Conservation (phyloP, 2,329 filamentous ascomycete species). For the Elsinoe batatas region DNA sequence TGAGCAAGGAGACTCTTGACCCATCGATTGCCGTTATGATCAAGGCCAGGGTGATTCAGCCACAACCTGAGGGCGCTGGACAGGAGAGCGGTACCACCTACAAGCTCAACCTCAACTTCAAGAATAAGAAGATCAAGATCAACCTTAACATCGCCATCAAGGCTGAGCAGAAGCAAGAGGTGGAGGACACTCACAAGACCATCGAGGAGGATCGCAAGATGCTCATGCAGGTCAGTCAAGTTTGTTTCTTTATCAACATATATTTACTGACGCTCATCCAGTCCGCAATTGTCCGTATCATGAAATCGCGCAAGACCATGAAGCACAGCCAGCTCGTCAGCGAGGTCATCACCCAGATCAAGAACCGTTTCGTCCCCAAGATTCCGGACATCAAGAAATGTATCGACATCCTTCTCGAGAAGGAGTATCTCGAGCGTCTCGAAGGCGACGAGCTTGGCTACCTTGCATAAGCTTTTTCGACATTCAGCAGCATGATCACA, state of each 20-base stretch:
- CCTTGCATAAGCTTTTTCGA: conserved; percentile 55
- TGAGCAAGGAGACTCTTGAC: conserved; percentile 75
- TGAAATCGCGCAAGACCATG: conserved; percentile 99
- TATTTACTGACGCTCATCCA: conserved; percentile 35
- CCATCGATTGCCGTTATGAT: conserved; percentile 76
- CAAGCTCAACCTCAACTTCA: conserved; percentile 85
- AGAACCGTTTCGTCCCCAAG: conserved; percentile 83
- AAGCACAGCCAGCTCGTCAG: conserved; percentile 91
- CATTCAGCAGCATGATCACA: not conserved
- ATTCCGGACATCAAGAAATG: conserved; percentile 98
- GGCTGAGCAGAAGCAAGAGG: conserved; percentile 91
- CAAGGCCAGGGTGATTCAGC: conserved; percentile 80
- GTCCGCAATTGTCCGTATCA: conserved; percentile 98
- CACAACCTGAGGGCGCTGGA: conserved; percentile 63
- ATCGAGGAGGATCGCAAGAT: conserved; percentile 97
- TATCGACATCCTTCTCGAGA: conserved; percentile 96
- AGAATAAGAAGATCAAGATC: conserved; percentile 95
- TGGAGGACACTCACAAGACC: conserved; percentile 96
- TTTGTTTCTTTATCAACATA: not conserved
- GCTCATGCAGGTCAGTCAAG: conserved; percentile 73
- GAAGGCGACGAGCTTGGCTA: conserved; percentile 93
- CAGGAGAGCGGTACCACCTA: conserved; percentile 70
- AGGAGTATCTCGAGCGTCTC: conserved; percentile 93
- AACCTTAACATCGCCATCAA: conserved; percentile 94
- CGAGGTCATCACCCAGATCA: conserved; percentile 93